These are phyloP conservation scores for Rheum nobile DNA, from an alignment of 148 eudicot genomes.

Conservation along the genomic window DNA sequence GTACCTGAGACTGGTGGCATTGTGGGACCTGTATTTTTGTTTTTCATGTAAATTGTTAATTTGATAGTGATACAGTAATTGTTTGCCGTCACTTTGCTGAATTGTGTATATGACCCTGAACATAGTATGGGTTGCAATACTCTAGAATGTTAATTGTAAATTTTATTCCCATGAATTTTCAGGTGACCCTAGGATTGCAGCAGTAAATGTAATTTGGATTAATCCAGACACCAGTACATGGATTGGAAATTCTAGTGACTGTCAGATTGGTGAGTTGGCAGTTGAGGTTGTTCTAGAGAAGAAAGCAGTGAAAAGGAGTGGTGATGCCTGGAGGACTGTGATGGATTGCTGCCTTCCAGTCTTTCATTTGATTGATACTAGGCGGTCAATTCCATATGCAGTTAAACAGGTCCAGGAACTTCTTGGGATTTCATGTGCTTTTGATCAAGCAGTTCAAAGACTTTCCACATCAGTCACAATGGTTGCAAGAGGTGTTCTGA, in stretches of 20 bases:
- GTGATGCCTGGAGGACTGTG: conserved; percentile 87
- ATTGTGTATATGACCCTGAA: not conserved
- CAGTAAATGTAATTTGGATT: conserved; percentile 67
- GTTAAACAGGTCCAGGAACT: conserved; percentile 87
- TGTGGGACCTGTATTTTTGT: not conserved
- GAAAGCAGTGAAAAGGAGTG: conserved; percentile 57
- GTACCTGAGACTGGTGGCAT: not conserved
- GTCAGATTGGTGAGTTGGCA: conserved; percentile 66
- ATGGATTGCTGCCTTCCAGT: conserved; percentile 87
- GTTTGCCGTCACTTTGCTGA: not conserved
- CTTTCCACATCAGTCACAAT: conserved; percentile 83
- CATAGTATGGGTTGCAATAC: not conserved
- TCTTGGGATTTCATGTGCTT: conserved; percentile 82
- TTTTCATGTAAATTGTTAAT: not conserved
- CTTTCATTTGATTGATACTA: conserved; percentile 63
- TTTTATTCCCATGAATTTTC: conserved; percentile 1
- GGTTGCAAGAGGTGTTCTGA: conserved; percentile 88
- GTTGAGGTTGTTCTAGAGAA: conserved; percentile 74
- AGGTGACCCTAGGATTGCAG: conserved; percentile 82
- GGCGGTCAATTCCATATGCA: conserved; percentile 77
- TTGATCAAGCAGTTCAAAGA: conserved; percentile 94
- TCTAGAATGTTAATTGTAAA: not conserved
- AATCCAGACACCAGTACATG: conserved; percentile 62
- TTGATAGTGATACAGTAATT: not conserved
- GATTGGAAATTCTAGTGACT: conserved; percentile 41